Base-by-base conservation (phyloP, 768 basidiomycete genomes). In the Hygrocybe punicea region DNA sequence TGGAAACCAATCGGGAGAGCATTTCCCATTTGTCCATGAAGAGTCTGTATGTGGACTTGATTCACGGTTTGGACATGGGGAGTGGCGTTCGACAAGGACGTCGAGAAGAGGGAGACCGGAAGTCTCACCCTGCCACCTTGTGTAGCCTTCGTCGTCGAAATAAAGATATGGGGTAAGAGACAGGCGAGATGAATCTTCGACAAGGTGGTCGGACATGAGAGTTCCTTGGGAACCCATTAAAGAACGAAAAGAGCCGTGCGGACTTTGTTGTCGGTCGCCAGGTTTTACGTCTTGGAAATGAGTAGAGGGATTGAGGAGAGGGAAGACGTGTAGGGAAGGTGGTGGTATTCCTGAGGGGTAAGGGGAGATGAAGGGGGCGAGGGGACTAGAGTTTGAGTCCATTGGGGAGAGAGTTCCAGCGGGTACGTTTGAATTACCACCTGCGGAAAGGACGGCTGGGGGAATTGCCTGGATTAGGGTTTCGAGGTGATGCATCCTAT, bases 121-220 rank as follows among this genome's bases (percentile, higher is more conserved):
- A 1, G 92, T 92, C 65, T 95, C 93, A 29, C 94, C 93, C 73
- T 93, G 91, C 91, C 91, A 93, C 56, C 91, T 76, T 0, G 91
- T 89, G 66, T 86, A 89, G 2, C 91, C 91, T 67, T 92, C 89
- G 65, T 93, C 90, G 60, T 93, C 91, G 58, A 89, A 84, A 67
- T 93, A 93, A 34, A 93, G 80, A 68, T 93, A 93, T 0, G 89
- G 89, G 2, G 89, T 86, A 0, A 86, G 69, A 0, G 85, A 84
- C 72, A 85, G 81, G 24, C 84, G 81, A 11, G 84, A 78, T 1
- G 80, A 74, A 50, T 86, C 86, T 48, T 85, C 86, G 6, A 73
- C 70, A 19, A 81, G 71, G 40, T 79, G 78, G 48, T 85, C 84
- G 33, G 72, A 64, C 24, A 63, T 60, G 25, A 58, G 25, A 7